A percentile compares a stretch with the other conserved stretches of the same genome.
Evolutionary conservation across 148 eudicot species (phyloP).

Genomic region (Persicaria maculosa): DNA sequence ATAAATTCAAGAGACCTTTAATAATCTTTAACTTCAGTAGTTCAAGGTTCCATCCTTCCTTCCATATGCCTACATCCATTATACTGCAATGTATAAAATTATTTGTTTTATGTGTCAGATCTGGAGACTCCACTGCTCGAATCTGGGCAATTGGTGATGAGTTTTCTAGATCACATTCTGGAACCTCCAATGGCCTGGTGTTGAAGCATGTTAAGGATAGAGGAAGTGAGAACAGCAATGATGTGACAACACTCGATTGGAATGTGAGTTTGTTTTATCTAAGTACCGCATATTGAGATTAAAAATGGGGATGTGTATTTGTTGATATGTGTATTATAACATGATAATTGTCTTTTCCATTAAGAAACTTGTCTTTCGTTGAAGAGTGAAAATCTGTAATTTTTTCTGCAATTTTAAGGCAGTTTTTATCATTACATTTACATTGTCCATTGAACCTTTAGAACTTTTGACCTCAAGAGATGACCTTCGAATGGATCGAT

Average conservation of each 20-base stretch:
- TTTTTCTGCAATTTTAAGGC: background rate
- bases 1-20: background rate
- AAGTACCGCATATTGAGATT: background rate
- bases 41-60: background rate
- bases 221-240: slow-evolving; percentile 57
- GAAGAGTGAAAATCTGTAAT: background rate
- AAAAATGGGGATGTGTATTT: background rate
- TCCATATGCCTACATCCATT: background rate
- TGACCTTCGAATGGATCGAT: background rate
- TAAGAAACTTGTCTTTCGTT: background rate
- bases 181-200: slow-evolving; percentile 30
- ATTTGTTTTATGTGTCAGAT: slow-evolving; percentile 22
- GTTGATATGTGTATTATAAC: background rate
- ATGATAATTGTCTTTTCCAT: background rate
- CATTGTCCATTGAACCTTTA: background rate
- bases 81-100: background rate
- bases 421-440: background rate
- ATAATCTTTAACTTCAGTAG: background rate
- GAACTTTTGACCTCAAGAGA: background rate
- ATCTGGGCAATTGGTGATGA: slow-evolving; percentile 61
- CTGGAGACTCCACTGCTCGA: slow-evolving; percentile 75
- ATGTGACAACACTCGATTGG: slow-evolving; percentile 79
- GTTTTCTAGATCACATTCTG: slow-evolving; percentile 37
- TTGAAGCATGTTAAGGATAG: slow-evolving; percentile 52
- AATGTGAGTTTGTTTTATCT: slow-evolving; percentile 38